phyloP scores from a whole-genome alignment of 306 rosid species.

The Crotalaria pallida region DNA sequence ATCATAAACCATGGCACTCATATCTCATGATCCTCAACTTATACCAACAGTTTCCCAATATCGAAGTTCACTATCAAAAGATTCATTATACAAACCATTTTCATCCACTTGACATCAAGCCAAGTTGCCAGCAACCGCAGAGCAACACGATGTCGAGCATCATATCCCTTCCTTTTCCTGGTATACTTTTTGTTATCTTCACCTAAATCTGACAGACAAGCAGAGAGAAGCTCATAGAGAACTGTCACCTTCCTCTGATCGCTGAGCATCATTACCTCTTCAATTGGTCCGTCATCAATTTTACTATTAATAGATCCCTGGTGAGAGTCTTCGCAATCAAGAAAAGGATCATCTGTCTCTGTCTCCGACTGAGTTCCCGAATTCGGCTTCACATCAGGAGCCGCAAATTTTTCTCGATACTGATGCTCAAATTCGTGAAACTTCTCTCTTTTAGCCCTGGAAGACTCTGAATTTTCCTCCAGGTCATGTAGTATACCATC shows the following conservation, averaged over 20 bases:
- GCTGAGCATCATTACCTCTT: conserved; percentile 58
- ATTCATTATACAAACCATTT: conserved; percentile 57
- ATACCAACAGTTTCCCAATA: background rate
- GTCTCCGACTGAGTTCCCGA: conserved; percentile 25
- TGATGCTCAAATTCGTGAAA: conserved; percentile 52
- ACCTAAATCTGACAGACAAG: conserved; percentile 59
- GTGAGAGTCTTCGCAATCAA: conserved; percentile 24
- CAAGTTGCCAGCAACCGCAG: conserved; percentile 71
- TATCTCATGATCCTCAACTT: conserved; percentile 3
- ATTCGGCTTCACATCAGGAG: conserved; percentile 37
- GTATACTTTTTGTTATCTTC: conserved; percentile 37
- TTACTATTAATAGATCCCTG: conserved; percentile 22
- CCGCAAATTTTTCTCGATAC: conserved; percentile 55
- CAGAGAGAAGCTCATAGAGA: conserved; percentile 78
- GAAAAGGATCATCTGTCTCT: conserved; percentile 14
- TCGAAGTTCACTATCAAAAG: conserved; percentile 1
- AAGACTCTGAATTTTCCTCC: conserved; percentile 35
- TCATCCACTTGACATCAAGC: conserved; percentile 81
- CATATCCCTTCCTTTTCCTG: conserved; percentile 75
- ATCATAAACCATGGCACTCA: background rate
- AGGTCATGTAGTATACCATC: conserved; percentile 50
- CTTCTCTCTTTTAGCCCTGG: conserved; percentile 50
- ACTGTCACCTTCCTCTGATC: conserved; percentile 76
- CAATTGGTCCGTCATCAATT: conserved; percentile 48
- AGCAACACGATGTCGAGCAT: conserved; percentile 85